phyloP scores from a whole-genome alignment of 2,329 filamentous ascomycete species.

The Davidsoniella neocaledoniae region DNA sequence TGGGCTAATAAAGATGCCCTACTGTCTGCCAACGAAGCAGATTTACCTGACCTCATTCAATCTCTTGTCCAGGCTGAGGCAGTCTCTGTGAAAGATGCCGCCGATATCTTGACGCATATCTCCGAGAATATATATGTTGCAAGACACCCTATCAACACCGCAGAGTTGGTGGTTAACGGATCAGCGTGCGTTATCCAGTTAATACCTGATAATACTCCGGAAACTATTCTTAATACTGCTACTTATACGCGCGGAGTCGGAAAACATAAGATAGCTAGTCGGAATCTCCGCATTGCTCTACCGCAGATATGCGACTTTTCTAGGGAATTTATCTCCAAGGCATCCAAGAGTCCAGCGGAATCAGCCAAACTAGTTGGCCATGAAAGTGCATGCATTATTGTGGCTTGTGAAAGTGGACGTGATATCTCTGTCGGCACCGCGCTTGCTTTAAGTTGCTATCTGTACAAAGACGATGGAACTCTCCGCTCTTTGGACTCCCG shows the following conservation, averaged over 20 bases:
- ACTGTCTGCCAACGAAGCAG: conserved; percentile 46
- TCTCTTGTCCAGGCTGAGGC: conserved; percentile 21
- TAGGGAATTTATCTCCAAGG: neutral
- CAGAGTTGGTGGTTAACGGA: conserved; percentile 17
- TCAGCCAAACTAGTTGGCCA: neutral
- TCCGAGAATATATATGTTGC: conserved; percentile 24
- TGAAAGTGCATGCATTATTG: conserved; percentile 23
- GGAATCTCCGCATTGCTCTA: conserved; percentile 61
- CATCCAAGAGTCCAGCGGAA: neutral
- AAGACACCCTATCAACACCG: conserved; percentile 17
- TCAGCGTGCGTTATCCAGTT: conserved; percentile 24
- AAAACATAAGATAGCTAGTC: conserved; percentile 60
- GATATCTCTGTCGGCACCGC: conserved; percentile 67
- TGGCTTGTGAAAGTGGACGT: conserved; percentile 61
- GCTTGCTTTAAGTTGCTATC: conserved; percentile 58
- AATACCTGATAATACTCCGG: conserved; percentile 25
- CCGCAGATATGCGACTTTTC: conserved; percentile 44
- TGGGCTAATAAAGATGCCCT: conserved; percentile 53
- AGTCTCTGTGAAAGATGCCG: conserved; percentile 14
- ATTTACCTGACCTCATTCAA: conserved; percentile 35
- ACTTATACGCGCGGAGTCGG: conserved; percentile 37
- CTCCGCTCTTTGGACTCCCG: conserved; percentile 16
- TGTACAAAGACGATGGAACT: conserved; percentile 47
- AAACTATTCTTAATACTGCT: conserved; percentile 24
- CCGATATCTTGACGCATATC: conserved; percentile 16